phyloP scores from a whole-genome alignment of 768 basidiomycete genomes.

The Tylopilus subfusipes region DNA sequence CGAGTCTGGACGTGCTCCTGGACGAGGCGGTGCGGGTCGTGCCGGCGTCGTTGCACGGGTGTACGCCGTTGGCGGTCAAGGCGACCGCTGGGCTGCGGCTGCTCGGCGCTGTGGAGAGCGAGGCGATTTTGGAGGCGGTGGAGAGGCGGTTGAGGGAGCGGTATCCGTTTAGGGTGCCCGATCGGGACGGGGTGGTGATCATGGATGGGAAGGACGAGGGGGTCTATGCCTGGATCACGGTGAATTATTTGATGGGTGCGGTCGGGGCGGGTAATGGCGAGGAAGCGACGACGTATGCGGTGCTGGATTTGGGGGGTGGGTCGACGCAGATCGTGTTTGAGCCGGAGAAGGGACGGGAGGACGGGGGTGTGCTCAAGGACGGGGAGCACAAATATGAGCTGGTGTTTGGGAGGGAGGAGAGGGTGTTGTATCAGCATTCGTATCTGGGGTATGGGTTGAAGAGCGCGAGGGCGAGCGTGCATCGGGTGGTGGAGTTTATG shows the following conservation, averaged over 20 bases:
- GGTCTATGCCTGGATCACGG: conserved; percentile 98
- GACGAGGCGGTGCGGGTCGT: conserved; percentile 79
- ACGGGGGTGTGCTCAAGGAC: conserved; percentile 47
- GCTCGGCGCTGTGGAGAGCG: conserved; percentile 58
- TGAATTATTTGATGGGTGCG: conserved; percentile 83
- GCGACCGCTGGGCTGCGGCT: conserved; percentile 87
- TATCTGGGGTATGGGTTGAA: conserved; percentile 96
- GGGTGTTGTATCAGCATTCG: conserved; percentile 93
- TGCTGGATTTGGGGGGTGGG: conserved; percentile 94
- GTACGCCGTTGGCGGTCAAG: conserved; percentile 88
- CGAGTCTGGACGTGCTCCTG: conserved; percentile 73
- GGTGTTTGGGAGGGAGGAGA: conserved; percentile 62
- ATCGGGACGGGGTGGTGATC: conserved; percentile 67
- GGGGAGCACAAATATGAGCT: conserved; percentile 94
- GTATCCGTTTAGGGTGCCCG: conserved; percentile 69
- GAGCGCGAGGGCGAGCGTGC: conserved; percentile 79
- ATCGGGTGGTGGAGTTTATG: conserved; percentile 90
- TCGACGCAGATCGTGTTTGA: conserved; percentile 98
- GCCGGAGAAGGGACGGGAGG: conserved; percentile 54
- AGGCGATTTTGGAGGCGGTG: conserved; percentile 75
- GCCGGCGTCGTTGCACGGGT: conserved; percentile 54
- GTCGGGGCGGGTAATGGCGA: conserved; percentile 53
- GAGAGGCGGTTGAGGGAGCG: conserved; percentile 47
- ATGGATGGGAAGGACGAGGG: conserved; percentile 98
- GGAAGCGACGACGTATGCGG: conserved; percentile 67